Percentiles rank a stretch among this genome's conserved stretches.
These are phyloP conservation scores for Diplodia seriata DNA, from an alignment of 2,329 filamentous ascomycete species.

Conservation along the genomic window DNA sequence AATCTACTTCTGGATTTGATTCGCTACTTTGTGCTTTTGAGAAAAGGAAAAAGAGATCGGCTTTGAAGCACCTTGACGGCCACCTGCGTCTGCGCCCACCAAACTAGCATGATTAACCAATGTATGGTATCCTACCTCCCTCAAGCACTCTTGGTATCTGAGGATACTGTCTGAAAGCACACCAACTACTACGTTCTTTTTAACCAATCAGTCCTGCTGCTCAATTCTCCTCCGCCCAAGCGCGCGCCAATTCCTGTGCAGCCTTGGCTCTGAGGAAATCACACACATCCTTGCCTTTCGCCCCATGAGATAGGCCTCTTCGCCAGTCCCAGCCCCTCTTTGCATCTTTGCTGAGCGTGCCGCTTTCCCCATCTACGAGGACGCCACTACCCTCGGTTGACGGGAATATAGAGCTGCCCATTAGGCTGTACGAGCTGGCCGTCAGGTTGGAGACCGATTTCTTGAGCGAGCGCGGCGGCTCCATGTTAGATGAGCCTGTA, in stretches of 20 bases:
- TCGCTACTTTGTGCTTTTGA: not conserved
- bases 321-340: constrained; percentile 78
- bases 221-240: constrained; percentile 67
- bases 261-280: constrained; percentile 74
- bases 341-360: constrained; percentile 42
- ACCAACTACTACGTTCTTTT: not conserved
- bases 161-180: not conserved
- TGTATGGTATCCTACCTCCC: not conserved
- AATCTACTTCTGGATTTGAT: not conserved
- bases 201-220: not conserved
- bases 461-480: constrained; percentile 56
- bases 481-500: constrained; percentile 34
- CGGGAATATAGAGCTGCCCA: constrained; percentile 73
- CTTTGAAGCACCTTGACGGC: constrained; percentile 1
- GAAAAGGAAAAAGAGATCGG: not conserved
- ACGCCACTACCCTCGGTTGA: constrained; percentile 57
- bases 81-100: constrained; percentile 1
- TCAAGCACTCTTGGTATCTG: constrained; percentile 2
- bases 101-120: constrained; percentile 2
- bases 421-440: constrained; percentile 65
- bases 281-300: constrained; percentile 73
- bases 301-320: constrained; percentile 61
- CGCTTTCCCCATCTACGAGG: constrained; percentile 45
- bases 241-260: constrained; percentile 73
- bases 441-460: constrained; percentile 62